phyloP scores from a whole-genome alignment of 768 basidiomycete genomes.

The Megacollybia marginata region DNA sequence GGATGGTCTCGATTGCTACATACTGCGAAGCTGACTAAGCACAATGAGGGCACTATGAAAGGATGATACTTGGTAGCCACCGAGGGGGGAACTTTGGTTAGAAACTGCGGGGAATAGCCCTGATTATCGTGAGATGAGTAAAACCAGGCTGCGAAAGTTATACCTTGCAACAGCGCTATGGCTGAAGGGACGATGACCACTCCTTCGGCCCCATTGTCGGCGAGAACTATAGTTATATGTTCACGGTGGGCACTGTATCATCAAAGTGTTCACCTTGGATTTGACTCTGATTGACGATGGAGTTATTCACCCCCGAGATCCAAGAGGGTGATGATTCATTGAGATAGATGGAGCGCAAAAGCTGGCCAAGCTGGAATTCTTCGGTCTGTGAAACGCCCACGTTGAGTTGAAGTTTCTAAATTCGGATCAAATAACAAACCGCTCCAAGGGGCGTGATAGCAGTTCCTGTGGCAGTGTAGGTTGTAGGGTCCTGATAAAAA shows the following conservation, averaged over 20 bases:
- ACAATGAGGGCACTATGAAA: not conserved
- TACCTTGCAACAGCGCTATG: conserved; percentile 58
- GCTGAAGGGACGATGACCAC: conserved; percentile 63
- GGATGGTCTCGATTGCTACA: conserved; percentile 55
- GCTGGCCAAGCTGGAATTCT: conserved; percentile 48
- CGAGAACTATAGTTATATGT: conserved; percentile 29
- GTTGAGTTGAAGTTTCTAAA: conserved; percentile 1
- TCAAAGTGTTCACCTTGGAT: conserved; percentile 12
- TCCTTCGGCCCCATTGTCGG: conserved; percentile 65
- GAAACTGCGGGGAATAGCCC: conserved; percentile 44
- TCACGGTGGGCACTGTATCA: not conserved
- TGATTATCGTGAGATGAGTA: too few relatives aligned
- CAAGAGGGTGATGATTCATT: conserved; percentile 43
- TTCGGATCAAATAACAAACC: conserved; percentile 25
- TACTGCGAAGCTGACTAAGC: conserved; percentile 13
- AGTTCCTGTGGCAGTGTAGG: conserved; percentile 50
- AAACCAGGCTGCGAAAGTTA: too few relatives aligned
- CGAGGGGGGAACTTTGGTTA: conserved; percentile 44
- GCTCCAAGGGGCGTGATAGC: conserved; percentile 64
- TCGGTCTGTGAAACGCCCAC: conserved; percentile 32
- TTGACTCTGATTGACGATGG: conserved; percentile 29
- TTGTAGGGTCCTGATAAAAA: conserved; percentile 57
- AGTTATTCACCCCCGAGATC: conserved; percentile 35
- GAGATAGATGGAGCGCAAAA: conserved; percentile 47
- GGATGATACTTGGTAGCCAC: conserved; percentile 48